These are phyloP conservation scores for Pelargonium cotyledonis DNA, from an alignment of 441 rosid genomes.

Conservation along the genomic window DNA sequence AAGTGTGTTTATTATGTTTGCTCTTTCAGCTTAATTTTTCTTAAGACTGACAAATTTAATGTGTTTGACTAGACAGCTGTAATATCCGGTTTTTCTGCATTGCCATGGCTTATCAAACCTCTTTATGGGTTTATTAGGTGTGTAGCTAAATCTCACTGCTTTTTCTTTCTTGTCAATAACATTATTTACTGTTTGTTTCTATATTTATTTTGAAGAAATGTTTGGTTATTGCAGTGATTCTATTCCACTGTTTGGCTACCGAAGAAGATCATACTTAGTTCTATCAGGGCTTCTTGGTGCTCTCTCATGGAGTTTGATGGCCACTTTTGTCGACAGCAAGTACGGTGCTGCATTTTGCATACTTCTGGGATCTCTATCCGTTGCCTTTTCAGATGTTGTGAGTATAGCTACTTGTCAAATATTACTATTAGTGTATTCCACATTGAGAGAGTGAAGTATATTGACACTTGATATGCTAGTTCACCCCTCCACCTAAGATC, in stretches of 20 bases:
- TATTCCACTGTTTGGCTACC: slow-evolving; percentile 82
- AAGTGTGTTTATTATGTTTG: background rate
- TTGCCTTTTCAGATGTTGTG: slow-evolving; percentile 96
- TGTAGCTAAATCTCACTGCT: slow-evolving; percentile 7
- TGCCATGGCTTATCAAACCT: slow-evolving; percentile 96
- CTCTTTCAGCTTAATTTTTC: background rate
- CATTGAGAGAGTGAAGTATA: background rate
- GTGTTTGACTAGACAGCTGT: slow-evolving; percentile 89
- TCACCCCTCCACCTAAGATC: no score
- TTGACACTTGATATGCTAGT: no score
- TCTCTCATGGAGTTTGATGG: slow-evolving; percentile 94
- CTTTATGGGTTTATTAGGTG: slow-evolving; percentile 92
- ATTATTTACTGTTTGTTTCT: background rate
- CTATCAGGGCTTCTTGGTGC: slow-evolving; percentile 96
- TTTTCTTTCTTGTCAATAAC: background rate
- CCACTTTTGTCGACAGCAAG: slow-evolving; percentile 76
- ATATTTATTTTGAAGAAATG: background rate
- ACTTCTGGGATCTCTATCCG: slow-evolving; percentile 89
- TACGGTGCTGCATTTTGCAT: slow-evolving; percentile 74
- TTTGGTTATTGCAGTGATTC: slow-evolving; percentile 56
- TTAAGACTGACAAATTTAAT: slow-evolving; percentile 39
- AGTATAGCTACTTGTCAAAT: slow-evolving; percentile 24
- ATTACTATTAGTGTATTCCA: background rate
- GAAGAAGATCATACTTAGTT: slow-evolving; percentile 92
- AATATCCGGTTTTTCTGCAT: slow-evolving; percentile 79